phyloP scores from a whole-genome alignment of 2,329 filamentous ascomycete species.

The Aspergillus neoniger region DNA sequence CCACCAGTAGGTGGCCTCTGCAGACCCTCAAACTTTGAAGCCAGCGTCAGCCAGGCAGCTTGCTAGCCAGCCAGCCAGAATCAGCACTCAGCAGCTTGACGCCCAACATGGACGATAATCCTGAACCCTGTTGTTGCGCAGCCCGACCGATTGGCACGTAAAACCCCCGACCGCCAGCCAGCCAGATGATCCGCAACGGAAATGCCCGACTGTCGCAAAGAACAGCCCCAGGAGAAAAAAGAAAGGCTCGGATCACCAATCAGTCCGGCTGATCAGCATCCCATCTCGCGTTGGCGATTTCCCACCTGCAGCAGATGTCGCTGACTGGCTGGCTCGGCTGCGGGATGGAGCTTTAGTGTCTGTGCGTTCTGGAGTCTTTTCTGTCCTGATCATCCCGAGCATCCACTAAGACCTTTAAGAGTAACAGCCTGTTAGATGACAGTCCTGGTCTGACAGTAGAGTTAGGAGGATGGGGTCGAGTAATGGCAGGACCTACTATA shows the following conservation, averaged over 20 bases:
- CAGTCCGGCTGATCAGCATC: constrained; percentile 14
- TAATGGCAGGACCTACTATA: too few relatives aligned
- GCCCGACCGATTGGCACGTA: constrained; percentile 30
- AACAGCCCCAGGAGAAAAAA: constrained; percentile 13
- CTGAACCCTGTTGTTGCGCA: constrained; percentile 3
- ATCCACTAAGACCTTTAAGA: not conserved
- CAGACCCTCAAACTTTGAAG: not conserved
- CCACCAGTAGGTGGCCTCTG: not conserved
- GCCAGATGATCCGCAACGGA: constrained; percentile 35
- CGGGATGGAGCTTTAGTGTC: not conserved
- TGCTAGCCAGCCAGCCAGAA: not conserved
- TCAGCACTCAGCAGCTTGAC: constrained; percentile 12
- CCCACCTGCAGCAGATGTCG: constrained; percentile 14
- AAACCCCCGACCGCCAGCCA: constrained; percentile 31
- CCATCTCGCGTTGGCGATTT: constrained; percentile 17
- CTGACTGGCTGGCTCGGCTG: constrained; percentile 5
- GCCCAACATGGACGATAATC: constrained; percentile 26
- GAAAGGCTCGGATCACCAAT: constrained; percentile 17
- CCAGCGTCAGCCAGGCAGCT: too few relatives aligned
- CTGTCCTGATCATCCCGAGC: not conserved
- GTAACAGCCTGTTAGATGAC: too few relatives aligned
- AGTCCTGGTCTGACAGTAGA: too few relatives aligned
- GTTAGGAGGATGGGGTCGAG: too few relatives aligned
- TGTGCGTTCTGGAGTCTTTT: not conserved
- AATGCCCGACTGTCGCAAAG: constrained; percentile 29